Evolutionary conservation across 495 filamentous ascomycete species (phyloP).

Genomic region (Tuber indicum): DNA sequence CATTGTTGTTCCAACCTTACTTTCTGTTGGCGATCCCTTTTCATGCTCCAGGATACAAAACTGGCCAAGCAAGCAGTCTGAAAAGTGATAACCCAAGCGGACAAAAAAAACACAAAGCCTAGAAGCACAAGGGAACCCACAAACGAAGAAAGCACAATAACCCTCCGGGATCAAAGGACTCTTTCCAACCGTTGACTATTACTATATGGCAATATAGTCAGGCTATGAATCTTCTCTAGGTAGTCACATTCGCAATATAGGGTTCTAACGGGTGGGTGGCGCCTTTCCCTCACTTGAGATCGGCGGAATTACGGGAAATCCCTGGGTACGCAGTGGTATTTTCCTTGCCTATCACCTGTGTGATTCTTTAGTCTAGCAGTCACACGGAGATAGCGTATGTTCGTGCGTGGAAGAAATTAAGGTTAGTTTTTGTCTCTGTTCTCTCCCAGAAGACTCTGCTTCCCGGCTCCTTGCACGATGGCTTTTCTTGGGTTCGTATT

Average conservation of each 20-base stretch:
- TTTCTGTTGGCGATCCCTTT: neutral
- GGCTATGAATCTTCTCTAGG: neutral
- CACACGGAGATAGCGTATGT: neutral
- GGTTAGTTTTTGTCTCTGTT: neutral
- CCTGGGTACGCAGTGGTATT: neutral
- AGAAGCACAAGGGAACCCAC: conserved; percentile 1
- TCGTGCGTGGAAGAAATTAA: neutral
- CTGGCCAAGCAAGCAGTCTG: neutral
- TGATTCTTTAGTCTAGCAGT: neutral
- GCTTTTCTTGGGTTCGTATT: neutral
- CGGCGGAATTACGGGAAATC: neutral
- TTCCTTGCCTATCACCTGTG: neutral
- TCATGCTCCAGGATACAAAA: neutral
- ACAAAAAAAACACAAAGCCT: neutral
- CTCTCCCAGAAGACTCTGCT: neutral
- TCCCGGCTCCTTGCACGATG: neutral
- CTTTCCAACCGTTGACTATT: neutral
- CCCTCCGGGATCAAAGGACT: neutral
- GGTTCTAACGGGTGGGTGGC: neutral
- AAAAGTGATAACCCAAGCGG: neutral
- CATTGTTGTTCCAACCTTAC: neutral
- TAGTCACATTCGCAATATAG: neutral
- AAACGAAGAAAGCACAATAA: neutral
- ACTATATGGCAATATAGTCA: neutral
- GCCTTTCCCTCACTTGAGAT: neutral